Percentiles rank a stretch among this genome's conserved stretches.
These are phyloP conservation scores for Urochloa ruziziensis DNA, from an alignment of 176 grass and related monocot genomes.

Conservation along the genomic window DNA sequence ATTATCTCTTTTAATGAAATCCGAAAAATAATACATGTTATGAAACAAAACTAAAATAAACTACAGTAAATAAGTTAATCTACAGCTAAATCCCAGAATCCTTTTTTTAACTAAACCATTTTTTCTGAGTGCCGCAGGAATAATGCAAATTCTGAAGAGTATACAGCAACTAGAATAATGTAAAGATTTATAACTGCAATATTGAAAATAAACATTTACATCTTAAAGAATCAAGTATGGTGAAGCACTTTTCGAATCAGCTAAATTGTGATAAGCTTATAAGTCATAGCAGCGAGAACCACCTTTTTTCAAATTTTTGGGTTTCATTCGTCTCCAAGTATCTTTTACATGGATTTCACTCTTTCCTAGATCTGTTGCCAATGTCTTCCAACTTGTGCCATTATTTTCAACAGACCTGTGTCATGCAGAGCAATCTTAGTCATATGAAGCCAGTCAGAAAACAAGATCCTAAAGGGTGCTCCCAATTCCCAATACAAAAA, in stretches of 20 bases:
- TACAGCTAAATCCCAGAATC: not conserved
- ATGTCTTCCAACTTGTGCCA: conserved; percentile 47
- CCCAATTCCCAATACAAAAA: not conserved
- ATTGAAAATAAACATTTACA: not conserved
- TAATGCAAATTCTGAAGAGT: not conserved
- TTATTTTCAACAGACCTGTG: conserved; percentile 53
- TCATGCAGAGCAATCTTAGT: conserved; percentile 19
- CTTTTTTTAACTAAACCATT: not conserved
- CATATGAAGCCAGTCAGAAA: conserved; percentile 10
- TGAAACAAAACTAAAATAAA: conserved; percentile 1
- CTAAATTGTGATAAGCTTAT: conserved; percentile 18
- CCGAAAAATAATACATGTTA: not conserved
- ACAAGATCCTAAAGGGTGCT: not conserved
- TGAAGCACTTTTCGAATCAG: not conserved
- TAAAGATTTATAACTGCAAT: not conserved
- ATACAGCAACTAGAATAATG: not conserved
- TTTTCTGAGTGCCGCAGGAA: not conserved
- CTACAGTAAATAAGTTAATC: not conserved
- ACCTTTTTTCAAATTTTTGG: conserved; percentile 55
- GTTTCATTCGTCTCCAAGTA: conserved; percentile 66
- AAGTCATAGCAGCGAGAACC: not conserved
- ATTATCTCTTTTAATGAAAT: not conserved
- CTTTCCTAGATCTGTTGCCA: conserved; percentile 57
- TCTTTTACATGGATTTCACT: conserved; percentile 69
- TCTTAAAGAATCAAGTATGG: not conserved